Evolutionary conservation across 2,329 filamentous ascomycete species (phyloP).

Genomic region (Ophiocordyceps camponoti-saundersi): DNA sequence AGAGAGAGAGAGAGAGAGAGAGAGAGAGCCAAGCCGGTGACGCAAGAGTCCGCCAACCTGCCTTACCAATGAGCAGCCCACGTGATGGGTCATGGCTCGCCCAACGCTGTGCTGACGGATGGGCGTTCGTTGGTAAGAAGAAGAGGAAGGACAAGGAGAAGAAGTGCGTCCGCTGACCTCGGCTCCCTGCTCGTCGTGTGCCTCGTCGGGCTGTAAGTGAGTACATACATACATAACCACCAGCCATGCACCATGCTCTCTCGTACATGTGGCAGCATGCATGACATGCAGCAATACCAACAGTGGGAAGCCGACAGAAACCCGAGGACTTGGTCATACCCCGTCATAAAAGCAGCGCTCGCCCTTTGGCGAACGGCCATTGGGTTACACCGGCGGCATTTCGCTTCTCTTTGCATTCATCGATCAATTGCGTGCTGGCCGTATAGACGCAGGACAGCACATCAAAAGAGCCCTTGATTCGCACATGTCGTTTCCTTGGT

Average conservation of each 20-base stretch:
- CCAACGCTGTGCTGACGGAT: background rate
- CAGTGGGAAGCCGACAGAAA: slow-evolving; percentile 2
- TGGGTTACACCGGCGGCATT: slow-evolving; percentile 1
- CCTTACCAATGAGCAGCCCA: too few species aligned
- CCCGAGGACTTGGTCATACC: slow-evolving; percentile 4
- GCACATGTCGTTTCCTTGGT: background rate
- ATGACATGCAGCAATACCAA: slow-evolving; percentile 6
- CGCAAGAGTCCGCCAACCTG: too few species aligned
- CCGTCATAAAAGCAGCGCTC: background rate
- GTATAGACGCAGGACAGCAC: background rate
- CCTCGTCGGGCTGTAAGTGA: background rate
- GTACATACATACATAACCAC: background rate
- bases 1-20: too few species aligned
- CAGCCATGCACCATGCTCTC: background rate
- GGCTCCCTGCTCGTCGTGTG: background rate
- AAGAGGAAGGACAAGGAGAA: too few species aligned
- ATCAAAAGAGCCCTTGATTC: background rate
- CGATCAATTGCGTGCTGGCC: background rate
- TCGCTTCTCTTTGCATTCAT: background rate
- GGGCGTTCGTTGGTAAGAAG: background rate
- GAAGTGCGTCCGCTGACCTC: background rate
- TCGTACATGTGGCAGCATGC: slow-evolving; percentile 6
- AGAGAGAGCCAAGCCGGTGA: too few species aligned
- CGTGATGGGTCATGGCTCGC: background rate
- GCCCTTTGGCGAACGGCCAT: background rate